A percentile compares a stretch with the other conserved stretches of the same genome.
Evolutionary conservation across 352 stramenopile genomes (phyloP).

Genomic region (Plasmopara viticola): DNA sequence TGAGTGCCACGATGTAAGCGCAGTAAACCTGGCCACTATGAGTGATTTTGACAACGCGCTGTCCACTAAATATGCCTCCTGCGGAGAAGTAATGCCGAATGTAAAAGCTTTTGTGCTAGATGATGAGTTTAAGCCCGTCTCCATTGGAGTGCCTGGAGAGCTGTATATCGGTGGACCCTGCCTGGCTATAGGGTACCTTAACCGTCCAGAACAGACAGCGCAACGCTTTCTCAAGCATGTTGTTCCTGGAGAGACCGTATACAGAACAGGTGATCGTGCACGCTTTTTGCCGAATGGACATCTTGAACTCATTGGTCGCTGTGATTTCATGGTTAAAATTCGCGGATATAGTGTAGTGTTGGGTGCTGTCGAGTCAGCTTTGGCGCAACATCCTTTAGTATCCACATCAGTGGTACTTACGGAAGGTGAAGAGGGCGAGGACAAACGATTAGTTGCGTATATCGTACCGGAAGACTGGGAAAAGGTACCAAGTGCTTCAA

Average conservation of each 20-base stretch:
- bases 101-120: conserved; percentile 74
- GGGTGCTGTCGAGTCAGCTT: conserved; percentile 85
- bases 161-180: conserved; percentile 85
- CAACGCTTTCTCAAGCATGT: conserved; percentile 73
- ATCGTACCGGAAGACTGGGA: conserved; percentile 78
- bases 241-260: conserved; percentile 71
- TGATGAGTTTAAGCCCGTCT: conserved; percentile 54
- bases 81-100: conserved; percentile 82
- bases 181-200: conserved; percentile 82
- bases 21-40: conserved; percentile 70
- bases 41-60: conserved; percentile 64
- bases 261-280: conserved; percentile 89
- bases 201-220: conserved; percentile 66
- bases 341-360: conserved; percentile 92
- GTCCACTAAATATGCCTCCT: conserved; percentile 84
- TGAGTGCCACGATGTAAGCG: conserved; percentile 91
- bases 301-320: conserved; percentile 90
- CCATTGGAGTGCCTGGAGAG: conserved; percentile 64
- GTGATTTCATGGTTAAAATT: conserved; percentile 96
- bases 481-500: conserved; percentile 51
- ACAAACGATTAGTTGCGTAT: conserved; percentile 91
- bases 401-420: conserved; percentile 88
- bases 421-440: conserved; percentile 72
- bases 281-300: conserved; percentile 86
- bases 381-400: conserved; percentile 79